Evolutionary conservation across 2,329 filamentous ascomycete genomes (phyloP), one percentile per base, ranked within the genome.

Genomic region (Colletotrichum tropicicola): DNA sequence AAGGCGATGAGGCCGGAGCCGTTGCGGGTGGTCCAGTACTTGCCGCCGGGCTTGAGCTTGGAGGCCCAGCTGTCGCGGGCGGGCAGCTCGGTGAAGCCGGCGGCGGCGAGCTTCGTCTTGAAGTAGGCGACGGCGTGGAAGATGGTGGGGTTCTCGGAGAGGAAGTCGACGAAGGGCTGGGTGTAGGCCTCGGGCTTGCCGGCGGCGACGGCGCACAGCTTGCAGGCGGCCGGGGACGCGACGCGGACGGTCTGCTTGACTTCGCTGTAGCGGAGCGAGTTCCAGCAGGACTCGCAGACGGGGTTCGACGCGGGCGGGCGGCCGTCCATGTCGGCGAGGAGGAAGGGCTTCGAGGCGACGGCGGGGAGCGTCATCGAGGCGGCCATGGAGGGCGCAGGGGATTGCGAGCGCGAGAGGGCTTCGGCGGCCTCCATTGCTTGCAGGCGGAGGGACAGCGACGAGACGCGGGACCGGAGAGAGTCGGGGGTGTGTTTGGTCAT

Each of bases 91-190:
- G 84, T 86, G 79, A 92, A 99, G 45, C 93, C 95, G 37, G 88
- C 83, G 39, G 87, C 84, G 67, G 86, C 83, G 49, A 98, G 85
- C 72, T 94, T 90, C 61, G 85, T 82, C 72, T 91, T 89, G 75
- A 97, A 93, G 71, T 93, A 88, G 62, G 89, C 87, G 27, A 98
- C 94, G 1, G 93, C 89, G 73, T 99, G 96, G 77, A 97, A 99
- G 48, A 98, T 88, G 8, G 96, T 98, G 0, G 96, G 96, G 74
- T 98, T 97, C 67, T 92, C 86, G 45, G 89, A 92, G 81, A 98
- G 87, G 75, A 98, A 98, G 55, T 93, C 86, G 75, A 91, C 91
- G 76, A 97, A 98, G 1, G 94, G 93, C 78, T 93, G 85, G 8
- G 92, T 92, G 76, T 94, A 97, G 64, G 84, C 84, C 72, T 89